phyloP scores from a whole-genome alignment of 1,284 basidiomycete genomes.

The Exobasidium rhododendri region DNA sequence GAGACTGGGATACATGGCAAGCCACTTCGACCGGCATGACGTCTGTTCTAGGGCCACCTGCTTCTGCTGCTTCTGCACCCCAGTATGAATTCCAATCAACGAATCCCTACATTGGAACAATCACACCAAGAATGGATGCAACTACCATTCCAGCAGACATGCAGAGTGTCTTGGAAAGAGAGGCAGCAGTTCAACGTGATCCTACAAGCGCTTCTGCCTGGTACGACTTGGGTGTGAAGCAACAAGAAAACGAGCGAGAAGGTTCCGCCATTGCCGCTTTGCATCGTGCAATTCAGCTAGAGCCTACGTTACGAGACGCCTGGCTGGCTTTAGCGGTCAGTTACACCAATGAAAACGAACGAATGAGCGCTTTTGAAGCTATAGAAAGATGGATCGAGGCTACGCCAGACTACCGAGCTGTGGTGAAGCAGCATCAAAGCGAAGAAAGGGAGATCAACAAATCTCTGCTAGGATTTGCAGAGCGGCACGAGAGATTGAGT shows the following conservation, averaged over 20 bases:
- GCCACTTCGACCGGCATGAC: slow-evolving; percentile 29
- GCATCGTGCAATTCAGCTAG: slow-evolving; percentile 73
- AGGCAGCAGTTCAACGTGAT: slow-evolving; percentile 80
- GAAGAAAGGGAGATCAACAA: slow-evolving; percentile 42
- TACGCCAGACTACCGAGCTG: slow-evolving; percentile 58
- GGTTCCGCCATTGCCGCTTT: slow-evolving; percentile 83
- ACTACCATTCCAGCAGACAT: slow-evolving; percentile 28
- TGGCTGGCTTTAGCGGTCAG: slow-evolving; percentile 91
- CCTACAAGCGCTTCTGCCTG: slow-evolving; percentile 72
- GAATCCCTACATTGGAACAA: slow-evolving; percentile 44
- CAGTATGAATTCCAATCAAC: slow-evolving; percentile 44
- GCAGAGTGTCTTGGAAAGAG: slow-evolving; percentile 67
- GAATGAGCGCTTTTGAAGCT: slow-evolving; percentile 68
- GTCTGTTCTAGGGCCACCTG: slow-evolving; percentile 13
- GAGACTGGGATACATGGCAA: slow-evolving; percentile 68
- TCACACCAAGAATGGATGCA: neutral
- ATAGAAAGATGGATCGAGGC: slow-evolving; percentile 73
- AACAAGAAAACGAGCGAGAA: slow-evolving; percentile 97
- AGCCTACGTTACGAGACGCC: slow-evolving; percentile 63
- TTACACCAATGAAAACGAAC: slow-evolving; percentile 84
- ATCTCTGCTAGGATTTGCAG: neutral
- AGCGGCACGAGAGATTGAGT: slow-evolving; percentile 50
- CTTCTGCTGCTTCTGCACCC: slow-evolving; percentile 24
- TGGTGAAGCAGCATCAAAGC: slow-evolving; percentile 56
- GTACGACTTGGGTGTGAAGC: slow-evolving; percentile 91